Evolutionary conservation across 345 rosid species (phyloP).

Genomic region (Pseudoturritis turrita): DNA sequence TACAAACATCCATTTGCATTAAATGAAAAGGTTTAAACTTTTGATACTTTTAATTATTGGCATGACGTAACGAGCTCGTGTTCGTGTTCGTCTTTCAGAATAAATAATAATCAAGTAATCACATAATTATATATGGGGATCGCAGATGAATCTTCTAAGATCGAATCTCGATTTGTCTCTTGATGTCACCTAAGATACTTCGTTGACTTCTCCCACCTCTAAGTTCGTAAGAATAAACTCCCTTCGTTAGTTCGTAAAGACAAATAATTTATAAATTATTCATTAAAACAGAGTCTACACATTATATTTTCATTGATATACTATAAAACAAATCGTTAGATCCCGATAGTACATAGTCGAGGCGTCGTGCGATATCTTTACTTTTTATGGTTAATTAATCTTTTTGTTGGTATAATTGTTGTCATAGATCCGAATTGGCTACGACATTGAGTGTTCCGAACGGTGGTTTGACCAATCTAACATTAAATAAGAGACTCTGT

Average conservation of each 20-base stretch:
- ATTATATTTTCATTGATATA: background rate
- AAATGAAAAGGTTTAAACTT: background rate
- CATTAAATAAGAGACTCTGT: too few species aligned
- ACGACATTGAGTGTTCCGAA: too few species aligned
- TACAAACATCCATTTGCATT: slow-evolving; percentile 6
- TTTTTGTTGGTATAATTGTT: too few species aligned
- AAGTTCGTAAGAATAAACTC: background rate
- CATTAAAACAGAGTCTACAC: background rate
- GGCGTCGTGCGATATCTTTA: background rate
- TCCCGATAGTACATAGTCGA: background rate
- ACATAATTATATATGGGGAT: background rate
- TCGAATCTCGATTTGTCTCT: background rate
- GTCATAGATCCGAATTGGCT: too few species aligned
- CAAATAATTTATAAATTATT: background rate
- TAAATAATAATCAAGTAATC: background rate
- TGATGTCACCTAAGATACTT: background rate
- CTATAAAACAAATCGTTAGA: background rate
- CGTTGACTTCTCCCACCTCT: background rate
- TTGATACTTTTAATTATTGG: background rate
- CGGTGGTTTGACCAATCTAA: too few species aligned
- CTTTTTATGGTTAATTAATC: too few species aligned
- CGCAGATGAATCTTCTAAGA: background rate
- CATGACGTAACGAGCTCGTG: background rate
- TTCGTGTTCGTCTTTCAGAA: background rate
- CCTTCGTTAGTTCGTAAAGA: background rate